Conservation (phyloP, 1,284 basidiomycete genomes). For the Pseudozyma flocculosa region DNA sequence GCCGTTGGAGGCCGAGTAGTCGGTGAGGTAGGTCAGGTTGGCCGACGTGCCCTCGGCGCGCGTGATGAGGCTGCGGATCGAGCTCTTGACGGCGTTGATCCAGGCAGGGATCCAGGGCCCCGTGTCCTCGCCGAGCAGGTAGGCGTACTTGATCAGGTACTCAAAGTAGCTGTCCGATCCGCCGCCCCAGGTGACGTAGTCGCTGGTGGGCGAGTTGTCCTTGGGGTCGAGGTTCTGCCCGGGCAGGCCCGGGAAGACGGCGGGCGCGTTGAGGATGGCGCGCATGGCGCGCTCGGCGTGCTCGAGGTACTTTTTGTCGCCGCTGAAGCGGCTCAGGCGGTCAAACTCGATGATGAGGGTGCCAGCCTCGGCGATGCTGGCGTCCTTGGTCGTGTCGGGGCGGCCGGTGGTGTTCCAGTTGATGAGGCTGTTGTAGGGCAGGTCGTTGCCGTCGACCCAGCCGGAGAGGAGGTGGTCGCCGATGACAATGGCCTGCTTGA, state of each 20-base stretch:
- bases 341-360: conserved; percentile 48
- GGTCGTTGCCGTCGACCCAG: conserved; percentile 38
- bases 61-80: conserved; percentile 37
- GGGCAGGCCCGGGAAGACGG: conserved; percentile 35
- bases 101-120: conserved; percentile 40
- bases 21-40: conserved; percentile 30
- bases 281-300: conserved; percentile 37
- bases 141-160: conserved; percentile 47
- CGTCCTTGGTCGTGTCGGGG: conserved; percentile 13
- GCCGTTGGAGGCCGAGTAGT: conserved; percentile 30
- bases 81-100: conserved; percentile 31
- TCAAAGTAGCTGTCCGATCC: conserved; percentile 51
- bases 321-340: conserved; percentile 38
- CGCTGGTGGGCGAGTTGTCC: conserved; percentile 11
- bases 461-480: conserved; percentile 43
- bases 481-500: conserved; percentile 42
- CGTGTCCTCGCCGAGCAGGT: conserved; percentile 29
- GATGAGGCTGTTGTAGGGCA: conserved; percentile 42
- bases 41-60: conserved; percentile 22
- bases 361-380: conserved; percentile 44
- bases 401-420: conserved; percentile 32
- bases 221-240: conserved; percentile 21
- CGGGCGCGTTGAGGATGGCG: conserved; percentile 30
- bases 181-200: conserved; percentile 51
- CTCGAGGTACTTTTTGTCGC: conserved; percentile 33